Base-by-base conservation (phyloP, 345 rosid species). In the Moringa oleifera region DNA sequence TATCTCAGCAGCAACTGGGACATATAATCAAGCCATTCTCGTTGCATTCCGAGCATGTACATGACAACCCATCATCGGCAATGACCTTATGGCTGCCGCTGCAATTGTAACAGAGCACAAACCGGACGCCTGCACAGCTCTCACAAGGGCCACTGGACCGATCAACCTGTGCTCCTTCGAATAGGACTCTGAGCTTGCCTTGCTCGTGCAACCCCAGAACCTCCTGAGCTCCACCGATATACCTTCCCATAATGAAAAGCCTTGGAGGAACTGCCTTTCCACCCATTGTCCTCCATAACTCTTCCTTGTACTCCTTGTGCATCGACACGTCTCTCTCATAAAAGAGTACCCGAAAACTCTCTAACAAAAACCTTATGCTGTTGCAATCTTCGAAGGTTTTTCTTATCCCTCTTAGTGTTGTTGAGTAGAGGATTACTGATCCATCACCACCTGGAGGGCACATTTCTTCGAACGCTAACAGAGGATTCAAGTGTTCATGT, bases 301-400 rank as follows among this genome's bases (percentile, higher is more conserved):
- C 97, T 49, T 90, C 97, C 53, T 74, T 86, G 63, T 79, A 94
- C 25, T 76, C 79, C 24, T 65, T 20, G 56, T 94, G 90, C 87
- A 94, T 86, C 1, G 99, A 86, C 21, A 90, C 79, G 64, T 94
- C 97, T 41, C 95, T 76, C 80, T 90, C 97, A 31, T 52, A 70
- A 73, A 76, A 94, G 20, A 45, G 24, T 7, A 88, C 82, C 23
- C 73, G 73, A 28, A 90, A 94, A 61, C 83, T 90, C 65, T 85
- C 85, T 13, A 90, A 73, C 0, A 94, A 73, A 55, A 86, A 94
- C 9, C 90, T 79, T 41, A 90, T 72, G 21, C 72, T 74, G 28
- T 70, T 80, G 17, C 99, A 94, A 28, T 88, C 96, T 59, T 94
- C 92, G 37, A 94, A 94, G 2, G 99, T 94, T 68, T 90, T 94